Base-by-base conservation (phyloP, 139 green algal genomes). In the Volvox africanus region DNA sequence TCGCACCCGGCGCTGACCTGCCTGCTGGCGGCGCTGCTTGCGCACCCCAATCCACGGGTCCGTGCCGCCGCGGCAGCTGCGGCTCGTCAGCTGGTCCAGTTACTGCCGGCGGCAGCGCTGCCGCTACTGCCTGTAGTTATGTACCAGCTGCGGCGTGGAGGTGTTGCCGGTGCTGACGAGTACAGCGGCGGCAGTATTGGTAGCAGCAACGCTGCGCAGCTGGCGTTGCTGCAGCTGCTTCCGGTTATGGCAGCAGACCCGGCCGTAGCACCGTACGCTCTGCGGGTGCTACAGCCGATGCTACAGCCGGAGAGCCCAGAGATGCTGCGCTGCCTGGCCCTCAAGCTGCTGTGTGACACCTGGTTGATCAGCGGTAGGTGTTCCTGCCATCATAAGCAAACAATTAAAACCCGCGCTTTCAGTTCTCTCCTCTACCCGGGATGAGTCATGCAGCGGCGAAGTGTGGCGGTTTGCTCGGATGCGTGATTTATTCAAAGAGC, bases 261-360 rank as follows among this genome's bases (percentile, higher is more conserved):
- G 9, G 84, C 83, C 2, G 68, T 90, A 3, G 86, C 93, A 35
- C 93, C 94, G 1, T 95, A 94, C 90, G 91, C 91, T 28, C 32
- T 96, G 79, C 88, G 92, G 0, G 88, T 91, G 32, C 76, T 96
- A 33, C 82, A 91, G 78, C 94, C 93, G 37, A 75, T 91, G 78
- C 75, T 92, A 50, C 24, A 21, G 21, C n/a, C 86, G 20, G 71
- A 62, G 28, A 80, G 69, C 12, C 92, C 94, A 0, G 68, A 92
- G 61, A 22, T 82, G 76, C 86, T 96, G 75, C 94, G 93, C 33
- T 94, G 93, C 61, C 62, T 94, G n/a, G 92, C 68, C 0, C 82
- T 96, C 82, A 86, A 94, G 21, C 88, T 96, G 78, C 55, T 95
- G 75, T 89, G 81, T 24, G 83, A 88, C n/a, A 86, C 92, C 22